Base-by-base conservation (phyloP, 352 stramenopile genomes). In the Pythium folliculosum region DNA sequence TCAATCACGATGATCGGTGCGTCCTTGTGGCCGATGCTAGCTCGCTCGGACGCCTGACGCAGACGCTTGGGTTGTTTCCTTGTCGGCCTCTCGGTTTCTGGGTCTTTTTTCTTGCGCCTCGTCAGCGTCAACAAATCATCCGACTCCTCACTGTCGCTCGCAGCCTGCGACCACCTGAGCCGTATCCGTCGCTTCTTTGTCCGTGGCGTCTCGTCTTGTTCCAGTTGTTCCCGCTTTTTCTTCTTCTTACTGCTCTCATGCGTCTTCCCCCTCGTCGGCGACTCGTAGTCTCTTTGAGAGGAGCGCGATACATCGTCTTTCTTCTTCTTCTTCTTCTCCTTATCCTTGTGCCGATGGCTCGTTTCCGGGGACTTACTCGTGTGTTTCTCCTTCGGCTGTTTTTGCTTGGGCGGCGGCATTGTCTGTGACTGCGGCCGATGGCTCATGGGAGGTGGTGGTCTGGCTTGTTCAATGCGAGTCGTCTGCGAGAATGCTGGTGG, bases 151-250 rank as follows among this genome's bases (percentile, higher is more conserved):
- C 74, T 77, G 25, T 89, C 79, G 30, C 83, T 75, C 3, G 32
- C 21, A 0, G 83, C 68, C 62, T 86, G 80, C 1, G 75, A 85
- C 58, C 80, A 78, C 63, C 77, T 67, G 51, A 89, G 70, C 43
- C 80, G 72, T 45, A 82, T 89, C 30, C 80, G 75, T 45, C 38
- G 58, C 23, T 66, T 54, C 7, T 44, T 54, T 25, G 48, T 66
- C 27, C 63, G 40, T 58, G 77, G 62, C 13, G 54, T 60, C 35
- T 69, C 21, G 5, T 64, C 53, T 52, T 45, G 43, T 44, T 49
- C 32, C 30, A 21, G 44, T n/a, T 60, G 45, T 10, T 65, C 27
- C 25, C 44, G 32, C 21, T 56, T 60, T 9, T 54, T 68, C 14
- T 38, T 48, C 25, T 67, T 37, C 10, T 55, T 43, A 4, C 58